Evolutionary conservation across 192 early-diverging fungal species (phyloP).

Genomic region (Chytriomyces hyalinus): DNA sequence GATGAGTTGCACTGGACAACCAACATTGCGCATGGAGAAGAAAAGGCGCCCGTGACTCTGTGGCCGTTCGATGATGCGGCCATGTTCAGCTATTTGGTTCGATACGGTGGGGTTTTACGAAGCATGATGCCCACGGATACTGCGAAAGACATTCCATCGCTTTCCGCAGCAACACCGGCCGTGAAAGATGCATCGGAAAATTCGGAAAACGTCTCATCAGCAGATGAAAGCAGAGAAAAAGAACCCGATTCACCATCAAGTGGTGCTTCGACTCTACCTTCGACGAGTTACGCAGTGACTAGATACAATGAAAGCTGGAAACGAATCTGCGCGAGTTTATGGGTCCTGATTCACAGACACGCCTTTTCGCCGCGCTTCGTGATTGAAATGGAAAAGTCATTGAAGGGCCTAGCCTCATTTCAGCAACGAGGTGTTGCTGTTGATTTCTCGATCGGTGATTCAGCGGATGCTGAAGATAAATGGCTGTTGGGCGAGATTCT

Average conservation of each 20-base stretch:
- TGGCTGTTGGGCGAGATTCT: constrained; percentile 31
- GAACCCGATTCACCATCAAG: neutral
- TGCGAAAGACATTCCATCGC: neutral
- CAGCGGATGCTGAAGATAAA: neutral
- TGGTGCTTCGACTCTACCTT: neutral
- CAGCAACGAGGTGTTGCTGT: neutral
- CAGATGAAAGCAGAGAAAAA: neutral
- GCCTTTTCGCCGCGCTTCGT: constrained; percentile 22
- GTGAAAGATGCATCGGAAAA: neutral
- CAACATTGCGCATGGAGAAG: neutral
- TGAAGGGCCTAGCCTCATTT: constrained; percentile 14
- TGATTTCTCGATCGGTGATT: neutral
- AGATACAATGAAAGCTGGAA: constrained; percentile 22
- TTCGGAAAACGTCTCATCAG: neutral
- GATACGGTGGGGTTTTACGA: constrained; percentile 7
- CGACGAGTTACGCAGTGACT: neutral
- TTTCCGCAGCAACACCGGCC: neutral
- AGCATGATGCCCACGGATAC: neutral
- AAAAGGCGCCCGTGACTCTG: neutral
- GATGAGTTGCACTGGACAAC: constrained; percentile 30
- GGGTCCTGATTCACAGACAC: constrained; percentile 25
- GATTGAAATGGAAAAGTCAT: neutral
- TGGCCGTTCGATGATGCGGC: constrained; percentile 38
- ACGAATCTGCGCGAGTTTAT: constrained; percentile 16
- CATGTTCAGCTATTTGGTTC: constrained; percentile 18